Conservation (phyloP, 1,139 yeast genomes). For the Candida tropicalis region DNA sequence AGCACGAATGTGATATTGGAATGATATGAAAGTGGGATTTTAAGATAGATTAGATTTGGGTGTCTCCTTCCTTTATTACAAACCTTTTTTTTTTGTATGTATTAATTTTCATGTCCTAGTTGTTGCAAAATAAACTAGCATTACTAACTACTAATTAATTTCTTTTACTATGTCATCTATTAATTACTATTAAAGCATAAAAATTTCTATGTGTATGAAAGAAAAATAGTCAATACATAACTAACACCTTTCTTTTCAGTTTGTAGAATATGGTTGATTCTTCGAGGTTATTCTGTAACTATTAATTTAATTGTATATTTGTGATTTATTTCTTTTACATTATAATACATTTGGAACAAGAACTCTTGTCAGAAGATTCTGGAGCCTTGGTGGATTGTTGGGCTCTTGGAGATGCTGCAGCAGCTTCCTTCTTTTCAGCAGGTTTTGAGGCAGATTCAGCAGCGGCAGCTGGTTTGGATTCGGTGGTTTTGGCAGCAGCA, state of each 20-base stretch:
- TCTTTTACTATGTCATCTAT: conserved; percentile 1
- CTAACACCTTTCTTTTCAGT: no score
- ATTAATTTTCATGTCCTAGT: conserved; percentile 2
- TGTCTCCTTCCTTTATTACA: conserved; percentile 3
- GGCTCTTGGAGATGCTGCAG: conserved; percentile 18
- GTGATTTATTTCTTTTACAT: conserved; percentile 21
- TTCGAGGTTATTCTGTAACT: no score
- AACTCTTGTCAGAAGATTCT: conserved; percentile 25
- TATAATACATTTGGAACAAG: conserved; percentile 31
- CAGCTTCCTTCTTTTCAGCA: conserved; percentile 6
- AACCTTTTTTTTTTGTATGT: conserved; percentile 6
- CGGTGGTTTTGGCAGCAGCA: conserved; percentile 10
- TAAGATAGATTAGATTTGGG: conserved; percentile 16
- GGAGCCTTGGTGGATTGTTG: conserved; percentile 23
- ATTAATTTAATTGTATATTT: neutral
- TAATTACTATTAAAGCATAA: conserved; percentile 3
- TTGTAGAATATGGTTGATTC: no score
- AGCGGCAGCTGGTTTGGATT: conserved; percentile 14
- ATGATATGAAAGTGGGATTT: conserved; percentile 2
- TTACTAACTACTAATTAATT: neutral
- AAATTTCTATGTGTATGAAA: conserved; percentile 6
- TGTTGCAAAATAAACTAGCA: neutral
- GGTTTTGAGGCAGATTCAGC: conserved; percentile 7
- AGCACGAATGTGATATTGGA: conserved; percentile 3
- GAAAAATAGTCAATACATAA: no score